phyloP scores from a whole-genome alignment of 2,329 filamentous ascomycete genomes.

The Aschersonia sp. region DNA sequence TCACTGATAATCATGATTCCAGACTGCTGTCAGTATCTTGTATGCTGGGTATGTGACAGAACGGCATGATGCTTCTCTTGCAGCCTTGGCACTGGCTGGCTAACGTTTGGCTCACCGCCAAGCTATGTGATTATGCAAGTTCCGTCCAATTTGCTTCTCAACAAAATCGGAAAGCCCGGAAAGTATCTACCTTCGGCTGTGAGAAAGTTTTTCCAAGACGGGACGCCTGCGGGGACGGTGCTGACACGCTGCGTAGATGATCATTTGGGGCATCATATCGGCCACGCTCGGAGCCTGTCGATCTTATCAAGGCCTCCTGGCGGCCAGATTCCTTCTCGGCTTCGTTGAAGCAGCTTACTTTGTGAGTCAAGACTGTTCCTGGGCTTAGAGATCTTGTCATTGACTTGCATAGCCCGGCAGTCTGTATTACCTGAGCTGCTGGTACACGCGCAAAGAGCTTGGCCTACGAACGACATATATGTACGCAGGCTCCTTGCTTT shows the following conservation, averaged over 20 bases:
- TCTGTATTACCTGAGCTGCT: slow-evolving; percentile 47
- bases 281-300: slow-evolving; percentile 19
- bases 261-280: slow-evolving; percentile 33
- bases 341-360: slow-evolving; percentile 26
- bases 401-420: slow-evolving; percentile 30
- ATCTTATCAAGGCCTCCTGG: slow-evolving; percentile 17
- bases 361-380: slow-evolving; percentile 13
- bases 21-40: slow-evolving; percentile 34
- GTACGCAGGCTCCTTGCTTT: slow-evolving; percentile 55
- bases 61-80: background rate
- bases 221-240: background rate
- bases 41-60: slow-evolving; percentile 26
- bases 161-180: slow-evolving; percentile 33
- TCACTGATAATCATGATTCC: background rate
- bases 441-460: slow-evolving; percentile 59
- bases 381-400: background rate
- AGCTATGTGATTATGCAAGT: slow-evolving; percentile 36
- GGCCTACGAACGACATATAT: slow-evolving; percentile 50
- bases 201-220: background rate
- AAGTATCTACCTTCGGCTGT: slow-evolving; percentile 30
- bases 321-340: slow-evolving; percentile 22
- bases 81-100: slow-evolving; percentile 1
- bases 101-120: background rate
- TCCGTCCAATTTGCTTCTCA: slow-evolving; percentile 35
- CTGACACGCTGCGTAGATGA: slow-evolving; percentile 19